phyloP scores from a whole-genome alignment of 1,139 yeast species.

The Yamadazyma songkhlaensis region DNA sequence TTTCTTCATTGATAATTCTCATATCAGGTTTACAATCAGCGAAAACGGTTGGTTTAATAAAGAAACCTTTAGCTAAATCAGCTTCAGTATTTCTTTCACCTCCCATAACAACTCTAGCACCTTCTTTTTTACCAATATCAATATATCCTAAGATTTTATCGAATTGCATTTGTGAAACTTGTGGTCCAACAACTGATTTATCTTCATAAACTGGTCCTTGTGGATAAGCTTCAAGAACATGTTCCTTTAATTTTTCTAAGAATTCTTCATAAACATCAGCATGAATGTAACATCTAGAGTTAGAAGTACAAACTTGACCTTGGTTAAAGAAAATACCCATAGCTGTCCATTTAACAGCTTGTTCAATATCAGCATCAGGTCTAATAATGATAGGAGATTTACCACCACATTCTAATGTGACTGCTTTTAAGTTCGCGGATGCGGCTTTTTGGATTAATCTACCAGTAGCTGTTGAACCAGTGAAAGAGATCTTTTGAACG shows the following conservation, averaged over 20 bases:
- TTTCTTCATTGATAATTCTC: slow-evolving; percentile 57
- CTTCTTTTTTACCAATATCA: slow-evolving; percentile 53
- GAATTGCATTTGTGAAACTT: slow-evolving; percentile 66
- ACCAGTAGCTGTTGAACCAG: slow-evolving; percentile 65
- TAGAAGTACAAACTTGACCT: slow-evolving; percentile 49
- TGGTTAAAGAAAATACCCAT: slow-evolving; percentile 79
- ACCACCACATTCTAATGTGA: slow-evolving; percentile 92
- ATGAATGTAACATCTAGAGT: slow-evolving; percentile 45
- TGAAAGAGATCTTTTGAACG: slow-evolving; percentile 66
- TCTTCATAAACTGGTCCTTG: slow-evolving; percentile 61
- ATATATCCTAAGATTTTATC: slow-evolving; percentile 56
- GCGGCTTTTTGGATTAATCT: slow-evolving; percentile 58
- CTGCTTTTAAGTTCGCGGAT: slow-evolving; percentile 60
- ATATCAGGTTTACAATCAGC: slow-evolving; percentile 51
- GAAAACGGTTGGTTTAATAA: slow-evolving; percentile 52
- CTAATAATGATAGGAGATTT: slow-evolving; percentile 74
- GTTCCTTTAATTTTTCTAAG: slow-evolving; percentile 37
- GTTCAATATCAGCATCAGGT: slow-evolving; percentile 73
- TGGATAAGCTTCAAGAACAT: slow-evolving; percentile 41
- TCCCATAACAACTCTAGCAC: slow-evolving; percentile 50
- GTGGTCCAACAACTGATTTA: slow-evolving; percentile 71
- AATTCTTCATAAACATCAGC: slow-evolving; percentile 47
- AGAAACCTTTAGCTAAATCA: slow-evolving; percentile 43
- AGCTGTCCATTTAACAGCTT: slow-evolving; percentile 84
- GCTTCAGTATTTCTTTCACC: slow-evolving; percentile 42